These are phyloP conservation scores for Blastomyces emzantsi DNA, from an alignment of 2,329 filamentous ascomycete genomes.

Conservation along the genomic window DNA sequence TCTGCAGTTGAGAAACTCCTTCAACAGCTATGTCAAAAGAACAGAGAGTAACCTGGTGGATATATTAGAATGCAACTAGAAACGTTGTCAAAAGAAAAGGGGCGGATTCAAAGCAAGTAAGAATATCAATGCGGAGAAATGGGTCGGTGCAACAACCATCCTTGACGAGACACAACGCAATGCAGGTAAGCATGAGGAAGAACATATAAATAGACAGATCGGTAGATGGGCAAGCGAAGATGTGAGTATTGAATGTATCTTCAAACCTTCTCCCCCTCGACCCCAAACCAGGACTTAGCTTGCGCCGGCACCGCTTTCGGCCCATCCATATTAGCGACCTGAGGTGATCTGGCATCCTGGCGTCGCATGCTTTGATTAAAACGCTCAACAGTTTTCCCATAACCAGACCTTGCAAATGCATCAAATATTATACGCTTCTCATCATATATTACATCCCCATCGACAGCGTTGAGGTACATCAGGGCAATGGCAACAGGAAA, in stretches of 20 bases:
- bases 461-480: slow-evolving; percentile 8
- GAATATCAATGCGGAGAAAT: neutral
- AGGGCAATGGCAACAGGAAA: slow-evolving; percentile 9
- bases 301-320: slow-evolving; percentile 2
- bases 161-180: neutral
- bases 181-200: neutral
- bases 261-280: neutral
- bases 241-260: neutral
- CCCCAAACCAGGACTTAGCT: slow-evolving; percentile 9
- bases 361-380: slow-evolving; percentile 8
- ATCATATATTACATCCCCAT: slow-evolving; percentile 4
- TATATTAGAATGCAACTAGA: neutral
- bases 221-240: neutral
- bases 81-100: neutral
- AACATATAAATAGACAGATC: neutral
- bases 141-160: neutral
- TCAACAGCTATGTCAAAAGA: neutral
- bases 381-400: slow-evolving; percentile 8
- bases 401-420: neutral
- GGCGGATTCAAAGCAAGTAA: neutral
- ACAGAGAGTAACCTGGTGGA: neutral
- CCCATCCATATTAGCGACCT: slow-evolving; percentile 9
- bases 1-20: neutral
- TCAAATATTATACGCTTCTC: slow-evolving; percentile 10
- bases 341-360: slow-evolving; percentile 1